phyloP scores from a whole-genome alignment of 2,329 filamentous ascomycete genomes.

The Sclerotiophoma versabilis region DNA sequence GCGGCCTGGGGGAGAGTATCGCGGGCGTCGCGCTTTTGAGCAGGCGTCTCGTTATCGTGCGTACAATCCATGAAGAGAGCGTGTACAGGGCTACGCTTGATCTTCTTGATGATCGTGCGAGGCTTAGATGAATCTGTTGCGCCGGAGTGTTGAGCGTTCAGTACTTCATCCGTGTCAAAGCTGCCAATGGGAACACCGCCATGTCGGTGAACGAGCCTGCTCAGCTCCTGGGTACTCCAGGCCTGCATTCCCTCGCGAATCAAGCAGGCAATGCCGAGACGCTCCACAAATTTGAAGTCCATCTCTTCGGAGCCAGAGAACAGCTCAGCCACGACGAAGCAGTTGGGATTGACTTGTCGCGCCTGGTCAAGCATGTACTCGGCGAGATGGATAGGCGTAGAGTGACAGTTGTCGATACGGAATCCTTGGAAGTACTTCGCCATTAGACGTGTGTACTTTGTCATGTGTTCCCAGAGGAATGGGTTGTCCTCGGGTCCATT shows the following conservation, averaged over 20 bases:
- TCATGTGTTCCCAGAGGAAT: slow-evolving; percentile 96
- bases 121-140: slow-evolving; percentile 9
- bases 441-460: slow-evolving; percentile 86
- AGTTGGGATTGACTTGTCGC: slow-evolving; percentile 82
- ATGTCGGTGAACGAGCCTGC: slow-evolving; percentile 89
- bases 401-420: slow-evolving; percentile 98
- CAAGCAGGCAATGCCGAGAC: slow-evolving; percentile 86
- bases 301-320: slow-evolving; percentile 96
- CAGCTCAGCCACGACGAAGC: slow-evolving; percentile 92
- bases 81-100: slow-evolving; percentile 88
- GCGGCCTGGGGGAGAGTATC: slow-evolving; percentile 95
- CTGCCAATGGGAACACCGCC: slow-evolving; percentile 94
- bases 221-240: slow-evolving; percentile 93
- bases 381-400: slow-evolving; percentile 91
- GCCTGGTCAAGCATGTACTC: slow-evolving; percentile 95
- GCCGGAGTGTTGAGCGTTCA: slow-evolving; percentile 62
- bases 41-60: slow-evolving; percentile 95
- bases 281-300: slow-evolving; percentile 95
- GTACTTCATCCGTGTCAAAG: slow-evolving; percentile 91
- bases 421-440: slow-evolving; percentile 95
- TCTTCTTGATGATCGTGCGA: slow-evolving; percentile 75
- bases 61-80: slow-evolving; percentile 99
- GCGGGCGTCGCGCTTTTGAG: slow-evolving; percentile 91
- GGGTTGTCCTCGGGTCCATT: slow-evolving; percentile 81
- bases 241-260: slow-evolving; percentile 99